phyloP scores from a whole-genome alignment of 2,329 filamentous ascomycete genomes.

The Magnaporthales sp. region DNA sequence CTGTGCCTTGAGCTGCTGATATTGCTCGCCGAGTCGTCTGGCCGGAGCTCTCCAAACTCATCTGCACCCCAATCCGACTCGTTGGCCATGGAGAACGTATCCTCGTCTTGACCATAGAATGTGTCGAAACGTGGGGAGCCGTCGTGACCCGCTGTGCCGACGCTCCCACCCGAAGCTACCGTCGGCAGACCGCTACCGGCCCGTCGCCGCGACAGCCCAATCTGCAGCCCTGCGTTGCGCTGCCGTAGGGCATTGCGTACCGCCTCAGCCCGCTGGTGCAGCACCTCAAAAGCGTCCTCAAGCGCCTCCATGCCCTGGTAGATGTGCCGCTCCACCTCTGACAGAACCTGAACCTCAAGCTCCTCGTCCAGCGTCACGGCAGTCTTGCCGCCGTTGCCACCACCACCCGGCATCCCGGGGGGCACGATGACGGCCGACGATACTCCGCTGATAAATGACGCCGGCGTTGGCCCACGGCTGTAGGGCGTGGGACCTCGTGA shows the following conservation, averaged over 20 bases:
- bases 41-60: constrained; percentile 52
- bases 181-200: not conserved
- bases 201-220: constrained; percentile 51
- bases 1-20: constrained; percentile 63
- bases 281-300: constrained; percentile 85
- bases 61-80: constrained; percentile 52
- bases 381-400: constrained; percentile 32
- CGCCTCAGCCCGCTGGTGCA: constrained; percentile 77
- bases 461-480: constrained; percentile 30
- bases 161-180: not conserved
- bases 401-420: constrained; percentile 17
- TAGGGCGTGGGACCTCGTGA: constrained; percentile 46
- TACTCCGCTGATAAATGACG: constrained; percentile 44
- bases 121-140: constrained; percentile 9
- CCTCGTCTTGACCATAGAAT: constrained; percentile 14
- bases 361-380: constrained; percentile 88
- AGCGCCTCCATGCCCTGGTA: constrained; percentile 90
- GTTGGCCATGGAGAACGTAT: constrained; percentile 18
- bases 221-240: constrained; percentile 68
- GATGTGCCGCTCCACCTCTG: constrained; percentile 88
- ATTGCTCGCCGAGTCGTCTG: constrained; percentile 75
- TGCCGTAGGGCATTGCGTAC: constrained; percentile 74
- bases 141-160: not conserved
- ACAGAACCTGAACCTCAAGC: constrained; percentile 80
- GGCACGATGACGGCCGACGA: constrained; percentile 26